Base-by-base conservation (phyloP, 768 basidiomycete species). In the Lactarius hatsudake region DNA sequence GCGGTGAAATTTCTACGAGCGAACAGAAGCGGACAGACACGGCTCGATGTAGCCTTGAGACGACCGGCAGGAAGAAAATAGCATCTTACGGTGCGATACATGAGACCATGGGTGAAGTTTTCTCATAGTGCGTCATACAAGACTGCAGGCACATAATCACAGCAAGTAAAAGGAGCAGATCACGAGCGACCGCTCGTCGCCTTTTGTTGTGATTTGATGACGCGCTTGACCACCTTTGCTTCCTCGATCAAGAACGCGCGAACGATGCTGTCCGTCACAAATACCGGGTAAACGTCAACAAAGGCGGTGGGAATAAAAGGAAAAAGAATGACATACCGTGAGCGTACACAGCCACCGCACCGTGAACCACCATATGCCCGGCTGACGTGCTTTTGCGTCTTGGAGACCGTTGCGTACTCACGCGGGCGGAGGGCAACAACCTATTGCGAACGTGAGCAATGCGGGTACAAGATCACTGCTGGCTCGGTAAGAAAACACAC, bases 211-310 rank as follows among this genome's bases (percentile, higher is more conserved):
- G 90, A 89, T 84, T 97, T 97, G 85, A 98, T 95, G 73, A 98
- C 96, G 81, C 87, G 90, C 89, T 99, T 99, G 77, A 99, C 97
- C 74, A 99, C 98, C 85, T 98, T 98, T 55, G 97, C 97, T 84
- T 99, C 97, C 84, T 98, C 97, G 48, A 99, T 93, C 68, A 99
- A 81, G 89, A 99, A 99, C 70, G 97, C 95, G 67, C 97, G 93
- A 73, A 98, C 90, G 74, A 99, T 96, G 70, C 97, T 98, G 70
- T 59, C n/a, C 59, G n/a, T 30, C 63, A 40, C 20, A 20, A 6
- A 51, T 53, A 59, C 13, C 18, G 38, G 34, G 42, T 18, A n/a
- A 20, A 1, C 51, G 15, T 55, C 34, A 48, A 65, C 8, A 53
- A 70, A 70, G 59, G 69, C 64, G 43, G 34, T 20, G 30, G 17